Evolutionary conservation across 2,329 filamentous ascomycete genomes (phyloP), one percentile per base, ranked within the genome.

Genomic region (Hypoxylon sp.): DNA sequence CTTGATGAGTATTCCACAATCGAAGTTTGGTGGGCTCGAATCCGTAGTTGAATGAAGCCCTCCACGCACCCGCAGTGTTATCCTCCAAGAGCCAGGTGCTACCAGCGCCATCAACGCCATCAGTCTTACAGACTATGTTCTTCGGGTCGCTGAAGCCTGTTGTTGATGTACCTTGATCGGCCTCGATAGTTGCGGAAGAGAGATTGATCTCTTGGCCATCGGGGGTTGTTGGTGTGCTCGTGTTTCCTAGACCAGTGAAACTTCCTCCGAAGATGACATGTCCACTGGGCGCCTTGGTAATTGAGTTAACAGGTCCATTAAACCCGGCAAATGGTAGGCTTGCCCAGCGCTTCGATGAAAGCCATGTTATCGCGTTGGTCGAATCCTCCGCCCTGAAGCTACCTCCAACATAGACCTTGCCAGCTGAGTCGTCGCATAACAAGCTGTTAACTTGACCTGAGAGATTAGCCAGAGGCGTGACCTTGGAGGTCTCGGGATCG

Each of bases 311-410:
- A 2, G 90, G 90, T 17, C 92, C 92, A 72, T 97, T 97, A 74
- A 99, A 96, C 15, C 95, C 95, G 29, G 86, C 85, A 75, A 99
- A 99, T 2, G 93, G 88, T 48, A 99, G 75, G 64, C 90, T 88
- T 13, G 81, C 82, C 87, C 90, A 97, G 37, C 82, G 84, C 20
- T 83, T 75, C 7, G 76, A 81, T 17, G 77, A 77, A 16, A 81
- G 78, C 91, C 91, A 97, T 8, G 89, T 83, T 62, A 97, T 87
- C 4, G 93, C 95, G 69, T 99, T 97, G 17, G 88, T 90, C 5
- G 91, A 94, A 67, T 94, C 90, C 26, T 77, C 81, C 30, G 85
- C 86, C 47, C 82, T 85, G 69, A 99, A 97, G 55, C 84, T 87
- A 19, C 94, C 94, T 51, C 94, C 95, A 32, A 97, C 85, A 66